These are phyloP conservation scores for Nakazawaea wyomingensis DNA, from an alignment of 805 yeast species.

Conservation along the genomic window DNA sequence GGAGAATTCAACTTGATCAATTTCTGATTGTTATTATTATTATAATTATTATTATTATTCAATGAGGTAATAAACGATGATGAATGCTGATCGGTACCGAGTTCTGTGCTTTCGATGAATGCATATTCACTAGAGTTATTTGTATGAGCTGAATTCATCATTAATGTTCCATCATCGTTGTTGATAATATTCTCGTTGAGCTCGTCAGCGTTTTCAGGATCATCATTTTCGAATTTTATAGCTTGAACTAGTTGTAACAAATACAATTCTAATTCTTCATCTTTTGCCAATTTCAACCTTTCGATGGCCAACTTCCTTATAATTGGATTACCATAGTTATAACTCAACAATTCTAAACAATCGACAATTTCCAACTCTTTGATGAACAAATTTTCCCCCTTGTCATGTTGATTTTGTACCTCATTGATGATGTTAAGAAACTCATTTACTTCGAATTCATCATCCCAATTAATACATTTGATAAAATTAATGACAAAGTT, in stretches of 20 bases:
- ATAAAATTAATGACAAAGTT: slow-evolving; percentile 55
- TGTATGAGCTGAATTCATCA: slow-evolving; percentile 14
- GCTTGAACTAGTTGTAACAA: slow-evolving; percentile 90
- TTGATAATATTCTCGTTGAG: slow-evolving; percentile 15
- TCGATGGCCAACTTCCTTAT: slow-evolving; percentile 88
- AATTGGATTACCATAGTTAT: slow-evolving; percentile 63
- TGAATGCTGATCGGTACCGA: slow-evolving; percentile 1
- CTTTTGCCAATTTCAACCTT: slow-evolving; percentile 69
- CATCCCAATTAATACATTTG: slow-evolving; percentile 85
- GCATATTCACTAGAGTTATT: slow-evolving; percentile 28
- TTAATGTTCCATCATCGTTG: neutral
- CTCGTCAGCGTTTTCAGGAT: slow-evolving; percentile 15
- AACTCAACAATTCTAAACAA: slow-evolving; percentile 72
- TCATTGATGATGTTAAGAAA: slow-evolving; percentile 45
- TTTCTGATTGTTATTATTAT: slow-evolving; percentile 8
- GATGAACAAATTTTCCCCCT: slow-evolving; percentile 22
- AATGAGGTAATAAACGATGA: neutral
- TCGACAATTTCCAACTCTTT: slow-evolving; percentile 30
- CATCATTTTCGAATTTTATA: slow-evolving; percentile 62
- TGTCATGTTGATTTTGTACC: slow-evolving; percentile 15
- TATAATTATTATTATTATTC: no score
- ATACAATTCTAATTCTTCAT: slow-evolving; percentile 75
- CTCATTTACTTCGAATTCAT: slow-evolving; percentile 72
- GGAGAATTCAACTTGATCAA: slow-evolving; percentile 42
- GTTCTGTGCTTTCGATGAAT: slow-evolving; percentile 20